These are phyloP conservation scores for Lentinus tigrinus DNA, from an alignment of 768 basidiomycete species.

Conservation along the genomic window DNA sequence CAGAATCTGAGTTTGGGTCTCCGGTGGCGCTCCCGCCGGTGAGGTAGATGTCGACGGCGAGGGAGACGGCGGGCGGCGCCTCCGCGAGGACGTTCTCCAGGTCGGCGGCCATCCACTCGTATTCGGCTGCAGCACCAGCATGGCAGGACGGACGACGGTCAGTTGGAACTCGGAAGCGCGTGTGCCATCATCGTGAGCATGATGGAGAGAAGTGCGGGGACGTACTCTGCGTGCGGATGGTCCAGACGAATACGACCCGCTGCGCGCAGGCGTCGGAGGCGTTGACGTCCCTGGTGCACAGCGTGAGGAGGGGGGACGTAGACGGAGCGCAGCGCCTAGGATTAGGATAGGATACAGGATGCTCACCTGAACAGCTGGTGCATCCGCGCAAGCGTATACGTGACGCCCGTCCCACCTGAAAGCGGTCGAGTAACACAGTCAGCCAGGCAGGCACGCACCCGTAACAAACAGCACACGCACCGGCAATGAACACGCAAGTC, in stretches of 20 bases:
- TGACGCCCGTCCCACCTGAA: slow-evolving; percentile 33
- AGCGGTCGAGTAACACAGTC: background rate
- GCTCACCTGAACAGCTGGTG: slow-evolving; percentile 32
- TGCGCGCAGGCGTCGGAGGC: slow-evolving; percentile 15
- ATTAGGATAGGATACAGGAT: background rate
- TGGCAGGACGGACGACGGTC: no score
- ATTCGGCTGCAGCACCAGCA: slow-evolving; percentile 15
- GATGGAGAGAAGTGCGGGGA: background rate
- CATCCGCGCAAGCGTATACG: slow-evolving; percentile 34
- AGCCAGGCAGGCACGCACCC: background rate
- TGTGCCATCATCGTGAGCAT: background rate
- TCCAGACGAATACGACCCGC: slow-evolving; percentile 33
- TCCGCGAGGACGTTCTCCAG: slow-evolving; percentile 15
- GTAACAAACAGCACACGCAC: slow-evolving; percentile 23
- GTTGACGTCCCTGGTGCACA: background rate
- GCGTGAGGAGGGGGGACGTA: no score
- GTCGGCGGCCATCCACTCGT: slow-evolving; percentile 20
- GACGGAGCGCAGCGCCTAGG: no score
- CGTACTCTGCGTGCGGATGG: slow-evolving; percentile 27
- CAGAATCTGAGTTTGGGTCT: background rate
- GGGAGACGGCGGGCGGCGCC: slow-evolving; percentile 15
- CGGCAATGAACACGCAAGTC: slow-evolving; percentile 38
- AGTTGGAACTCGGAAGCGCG: no score
- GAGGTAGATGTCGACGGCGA: slow-evolving; percentile 21
- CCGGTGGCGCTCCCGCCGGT: slow-evolving; percentile 11